Evolutionary conservation across 192 early-diverging fungal genomes (phyloP), one percentile per base, ranked within the genome.

Genomic region (Rhizophagus clarus): DNA sequence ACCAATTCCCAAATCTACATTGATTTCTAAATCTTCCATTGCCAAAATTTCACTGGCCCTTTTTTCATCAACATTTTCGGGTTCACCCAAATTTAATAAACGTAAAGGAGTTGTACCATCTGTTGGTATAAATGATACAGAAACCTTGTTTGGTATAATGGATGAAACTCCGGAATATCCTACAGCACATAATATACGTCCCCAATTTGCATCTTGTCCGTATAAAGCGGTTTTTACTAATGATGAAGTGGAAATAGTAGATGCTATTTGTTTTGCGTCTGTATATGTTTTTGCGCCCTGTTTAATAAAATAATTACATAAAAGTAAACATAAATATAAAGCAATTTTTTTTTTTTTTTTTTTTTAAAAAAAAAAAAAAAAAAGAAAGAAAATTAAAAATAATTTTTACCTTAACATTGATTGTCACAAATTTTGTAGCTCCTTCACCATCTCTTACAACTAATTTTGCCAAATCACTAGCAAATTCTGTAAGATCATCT

Each of bases 151-250:
- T 10, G 96, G 94, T 24, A 93, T 88, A 45, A 98, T 85, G 10
- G 84, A 83, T 12, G 91, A 84, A 11, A 96, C 91, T 4, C 90
- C 91, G 32, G 91, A 86, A 84, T 97, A 97, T 9, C 96, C 96
- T 17, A 96, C 94, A 0, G 96, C 96, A 75, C 96, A 97, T 34
- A 96, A 86, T 67, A 97, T 94, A 49, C 97, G 92, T 28, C 97
- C 97, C 97, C 97, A 99, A 84, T 99, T 99, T 61, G 97, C 97
- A 86, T 99, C 97, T 83, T 96, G 91, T 2, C 97, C 97, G 81
- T 93, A 99, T 45, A 99, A 87, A 22, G 97, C 97, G 0, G 97
- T 98, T 85, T 99, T 99, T 63, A 99, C 96, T 42, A 99, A 84
- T 60, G 95, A 92, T 11, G 96, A 98, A 2, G 94, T 98, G 1